Evolutionary conservation across 1,284 basidiomycete genomes (phyloP).

Genomic region (Caloboletus inedulis): DNA sequence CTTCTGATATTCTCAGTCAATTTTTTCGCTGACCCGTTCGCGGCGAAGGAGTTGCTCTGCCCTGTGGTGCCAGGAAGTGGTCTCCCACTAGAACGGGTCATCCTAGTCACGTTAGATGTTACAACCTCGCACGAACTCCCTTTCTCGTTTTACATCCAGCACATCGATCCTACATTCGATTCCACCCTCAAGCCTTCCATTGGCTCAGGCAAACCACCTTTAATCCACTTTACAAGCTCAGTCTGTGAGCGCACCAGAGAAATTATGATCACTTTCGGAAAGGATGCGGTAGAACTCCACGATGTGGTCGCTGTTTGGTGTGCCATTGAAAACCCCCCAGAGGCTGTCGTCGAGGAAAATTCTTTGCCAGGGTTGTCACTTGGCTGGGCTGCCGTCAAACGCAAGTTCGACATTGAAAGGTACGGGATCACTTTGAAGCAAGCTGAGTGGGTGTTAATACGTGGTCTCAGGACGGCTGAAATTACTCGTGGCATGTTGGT

Average conservation of each 20-base stretch:
- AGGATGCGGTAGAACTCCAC: slow-evolving; percentile 83
- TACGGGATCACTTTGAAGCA: slow-evolving; percentile 26
- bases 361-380: slow-evolving; percentile 33
- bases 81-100: slow-evolving; percentile 61
- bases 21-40: slow-evolving; percentile 90
- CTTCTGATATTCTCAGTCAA: slow-evolving; percentile 59
- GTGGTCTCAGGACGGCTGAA: slow-evolving; percentile 39
- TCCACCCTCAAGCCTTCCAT: slow-evolving; percentile 46
- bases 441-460: slow-evolving; percentile 2
- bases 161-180: slow-evolving; percentile 55
- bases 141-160: slow-evolving; percentile 58
- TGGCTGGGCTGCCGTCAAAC: slow-evolving; percentile 53
- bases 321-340: slow-evolving; percentile 64
- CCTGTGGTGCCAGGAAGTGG: slow-evolving; percentile 37
- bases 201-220: slow-evolving; percentile 45
- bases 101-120: slow-evolving; percentile 78
- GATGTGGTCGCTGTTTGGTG: slow-evolving; percentile 83
- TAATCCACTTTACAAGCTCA: slow-evolving; percentile 75
- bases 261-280: slow-evolving; percentile 68
- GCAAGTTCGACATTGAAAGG: slow-evolving; percentile 70
- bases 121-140: slow-evolving; percentile 77
- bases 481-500: slow-evolving; percentile 76
- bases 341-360: slow-evolving; percentile 22
- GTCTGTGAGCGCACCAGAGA: slow-evolving; percentile 75
- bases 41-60: slow-evolving; percentile 65